phyloP scores from a whole-genome alignment of 441 rosid genomes.

The Melastoma candidum region DNA sequence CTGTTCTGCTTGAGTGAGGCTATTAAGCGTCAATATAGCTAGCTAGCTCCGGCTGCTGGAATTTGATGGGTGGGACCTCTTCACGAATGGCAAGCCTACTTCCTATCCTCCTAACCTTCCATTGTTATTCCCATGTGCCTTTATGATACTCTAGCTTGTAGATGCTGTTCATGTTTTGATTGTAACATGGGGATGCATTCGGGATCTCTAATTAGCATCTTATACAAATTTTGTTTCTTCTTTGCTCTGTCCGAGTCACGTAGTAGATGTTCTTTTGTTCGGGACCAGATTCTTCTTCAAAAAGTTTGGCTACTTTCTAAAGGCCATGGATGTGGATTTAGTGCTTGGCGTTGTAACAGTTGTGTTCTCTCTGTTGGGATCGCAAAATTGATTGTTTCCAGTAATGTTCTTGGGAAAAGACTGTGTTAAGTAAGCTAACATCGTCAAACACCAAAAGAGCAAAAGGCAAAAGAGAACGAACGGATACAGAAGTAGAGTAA shows the following conservation, averaged over 20 bases:
- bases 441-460: neutral
- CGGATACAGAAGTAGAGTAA: constrained; percentile 14
- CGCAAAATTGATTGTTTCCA: too few relatives aligned
- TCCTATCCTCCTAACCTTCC: neutral
- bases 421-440: too few relatives aligned
- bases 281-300: too few relatives aligned
- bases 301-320: too few relatives aligned
- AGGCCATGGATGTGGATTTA: too few relatives aligned
- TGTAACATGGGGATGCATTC: constrained; percentile 11
- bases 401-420: too few relatives aligned
- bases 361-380: too few relatives aligned
- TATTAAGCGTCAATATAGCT: neutral
- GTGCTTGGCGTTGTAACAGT: too few relatives aligned
- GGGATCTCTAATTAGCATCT: neutral
- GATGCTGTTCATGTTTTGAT: constrained; percentile 22
- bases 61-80: neutral
- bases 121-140: neutral
- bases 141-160: constrained; percentile 9
- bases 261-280: too few relatives aligned
- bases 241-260: too few relatives aligned
- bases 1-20: constrained; percentile 36
- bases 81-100: neutral
- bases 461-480: constrained; percentile 10
- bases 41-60: constrained; percentile 5
- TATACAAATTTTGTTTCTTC: too few relatives aligned